Base-by-base conservation (phyloP, 495 filamentous ascomycete species). In the Rhypophila decipiens region DNA sequence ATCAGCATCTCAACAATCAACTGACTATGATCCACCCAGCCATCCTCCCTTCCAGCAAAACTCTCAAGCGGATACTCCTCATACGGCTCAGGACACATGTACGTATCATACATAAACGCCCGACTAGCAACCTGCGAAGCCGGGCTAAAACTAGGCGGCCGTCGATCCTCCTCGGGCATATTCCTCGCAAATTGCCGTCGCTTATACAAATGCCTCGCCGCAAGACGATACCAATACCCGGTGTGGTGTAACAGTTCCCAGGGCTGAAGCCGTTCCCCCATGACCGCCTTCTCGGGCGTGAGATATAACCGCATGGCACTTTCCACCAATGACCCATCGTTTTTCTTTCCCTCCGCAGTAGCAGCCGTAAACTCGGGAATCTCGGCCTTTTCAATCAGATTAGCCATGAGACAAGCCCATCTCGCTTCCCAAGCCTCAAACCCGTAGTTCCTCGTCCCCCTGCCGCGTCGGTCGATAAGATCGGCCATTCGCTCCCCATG, bases 351-450 rank as follows among this genome's bases (percentile, higher is more conserved):
- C n/a, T n/a, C n/a, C 21, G 41, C 42, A 5, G 53, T 56, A 2
- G 52, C 49, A 1, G 69, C 66, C 3, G 61, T 59, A 10, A 79
- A 51, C 34, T 71, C 75, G 4, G 69, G 59, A 19, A 72, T 67
- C 33, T 76, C 71, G 8, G 74, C 76, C 55, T 76, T 81, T 42
- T 81, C 76, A n/a, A 91, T 82, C 20, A 90, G 65, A 50, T 90
- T 73, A 1, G 84, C 85, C 87, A 95, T 91, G 4, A 88, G 72
- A 47, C 76, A 79, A 15, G 84, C 80, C 88, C 88, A 95, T 45
- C 83, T 75, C 18, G 88, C 78, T 61, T 91, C 82, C 88, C 88
- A 95, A 2, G 88, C 87, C 56, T 87, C 78, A 87, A 87, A 95
- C 7, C 85, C 85, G 63, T 91, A 93, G 49, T 85, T 88, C 27